phyloP scores from a whole-genome alignment of 768 basidiomycete species.

The Exidia glandulosa region DNA sequence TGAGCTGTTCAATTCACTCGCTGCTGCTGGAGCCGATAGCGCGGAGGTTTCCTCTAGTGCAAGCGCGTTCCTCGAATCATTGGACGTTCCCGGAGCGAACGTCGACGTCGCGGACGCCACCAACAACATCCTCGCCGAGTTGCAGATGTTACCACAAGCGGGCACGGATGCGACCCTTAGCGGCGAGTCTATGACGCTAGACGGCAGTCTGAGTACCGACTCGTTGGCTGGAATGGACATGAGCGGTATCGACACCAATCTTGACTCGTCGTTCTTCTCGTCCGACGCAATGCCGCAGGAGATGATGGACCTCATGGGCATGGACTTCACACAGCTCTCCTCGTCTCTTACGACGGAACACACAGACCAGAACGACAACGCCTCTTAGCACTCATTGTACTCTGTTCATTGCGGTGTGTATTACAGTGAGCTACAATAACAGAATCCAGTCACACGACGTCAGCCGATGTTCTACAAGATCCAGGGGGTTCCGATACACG shows the following conservation, averaged over 20 bases:
- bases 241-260: background rate
- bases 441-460: background rate
- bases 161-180: background rate
- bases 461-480: background rate
- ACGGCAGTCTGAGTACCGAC: background rate
- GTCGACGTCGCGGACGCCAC: background rate
- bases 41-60: too few species aligned
- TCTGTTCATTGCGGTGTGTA: background rate
- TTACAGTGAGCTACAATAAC: background rate
- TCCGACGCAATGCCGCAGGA: background rate
- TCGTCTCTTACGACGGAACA: background rate
- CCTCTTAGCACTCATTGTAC: too few species aligned
- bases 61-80: too few species aligned
- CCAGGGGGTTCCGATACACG: background rate
- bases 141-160: background rate
- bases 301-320: background rate
- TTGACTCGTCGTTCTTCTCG: background rate
- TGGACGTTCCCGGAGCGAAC: background rate
- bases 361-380: background rate
- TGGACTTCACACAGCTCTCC: background rate
- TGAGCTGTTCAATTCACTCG: background rate
- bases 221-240: background rate
- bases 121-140: background rate
- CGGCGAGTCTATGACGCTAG: background rate
- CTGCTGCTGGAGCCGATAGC: background rate